Conservation (phyloP, 139 green algal genomes). For the Chlorella sp. region DNA sequence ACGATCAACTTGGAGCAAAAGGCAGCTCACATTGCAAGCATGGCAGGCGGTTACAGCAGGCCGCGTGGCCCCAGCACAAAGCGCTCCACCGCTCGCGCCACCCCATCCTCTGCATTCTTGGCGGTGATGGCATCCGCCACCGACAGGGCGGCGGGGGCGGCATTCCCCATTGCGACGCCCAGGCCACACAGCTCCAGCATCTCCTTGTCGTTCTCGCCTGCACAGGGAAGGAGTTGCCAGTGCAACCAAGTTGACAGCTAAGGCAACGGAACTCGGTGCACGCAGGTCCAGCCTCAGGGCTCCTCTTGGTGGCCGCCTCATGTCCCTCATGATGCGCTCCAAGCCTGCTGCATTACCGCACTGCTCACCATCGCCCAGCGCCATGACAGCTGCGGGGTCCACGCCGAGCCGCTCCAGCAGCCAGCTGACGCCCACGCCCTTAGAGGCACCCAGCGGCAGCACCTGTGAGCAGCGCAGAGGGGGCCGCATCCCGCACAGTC, state of each 20-base stretch:
- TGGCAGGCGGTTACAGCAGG: constrained; percentile 10
- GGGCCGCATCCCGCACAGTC: too few species aligned
- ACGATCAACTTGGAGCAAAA: too few species aligned
- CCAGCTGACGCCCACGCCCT: constrained; percentile 65
- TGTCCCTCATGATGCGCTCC: too few species aligned
- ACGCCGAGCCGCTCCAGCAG: constrained; percentile 64
- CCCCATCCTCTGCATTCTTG: constrained; percentile 91
- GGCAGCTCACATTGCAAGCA: too few species aligned
- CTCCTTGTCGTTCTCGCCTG: constrained; percentile 52
- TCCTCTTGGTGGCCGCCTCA: too few species aligned
- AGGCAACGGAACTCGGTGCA: too few species aligned
- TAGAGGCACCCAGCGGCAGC: constrained; percentile 75
- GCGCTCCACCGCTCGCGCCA: constrained; percentile 83
- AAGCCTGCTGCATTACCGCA: background rate
- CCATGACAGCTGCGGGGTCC: constrained; percentile 66
- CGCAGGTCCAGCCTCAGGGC: constrained; percentile 82
- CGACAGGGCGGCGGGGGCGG: constrained; percentile 36
- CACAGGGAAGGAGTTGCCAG: too few species aligned
- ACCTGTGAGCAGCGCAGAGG: constrained; percentile 44
- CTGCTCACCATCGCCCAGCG: constrained; percentile 85
- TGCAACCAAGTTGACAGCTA: background rate
- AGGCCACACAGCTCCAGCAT: constrained; percentile 78
- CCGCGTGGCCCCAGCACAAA: constrained; percentile 76
- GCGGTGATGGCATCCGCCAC: constrained; percentile 66
- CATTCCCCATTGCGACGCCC: constrained; percentile 90